phyloP scores from a whole-genome alignment of 331 rosid genomes.

The Acacia pycnantha region DNA sequence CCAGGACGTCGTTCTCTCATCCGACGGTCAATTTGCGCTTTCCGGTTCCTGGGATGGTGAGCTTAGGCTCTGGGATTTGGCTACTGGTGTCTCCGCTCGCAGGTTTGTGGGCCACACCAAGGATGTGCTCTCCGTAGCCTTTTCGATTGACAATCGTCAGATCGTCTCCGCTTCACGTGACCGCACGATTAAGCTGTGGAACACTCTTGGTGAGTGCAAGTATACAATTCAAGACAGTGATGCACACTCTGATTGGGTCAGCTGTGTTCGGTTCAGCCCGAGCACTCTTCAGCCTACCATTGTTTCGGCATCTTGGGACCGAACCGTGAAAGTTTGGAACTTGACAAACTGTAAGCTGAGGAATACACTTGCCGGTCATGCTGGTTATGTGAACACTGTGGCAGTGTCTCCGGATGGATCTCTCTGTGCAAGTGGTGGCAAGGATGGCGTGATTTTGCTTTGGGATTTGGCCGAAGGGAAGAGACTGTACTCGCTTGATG shows the following conservation, averaged over 20 bases:
- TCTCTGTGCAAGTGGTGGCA: conserved; percentile 90
- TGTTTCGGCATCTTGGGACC: conserved; percentile 93
- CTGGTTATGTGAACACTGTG: conserved; percentile 89
- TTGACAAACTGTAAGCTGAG: conserved; percentile 80
- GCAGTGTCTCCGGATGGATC: conserved; percentile 97
- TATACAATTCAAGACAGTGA: conserved; percentile 83
- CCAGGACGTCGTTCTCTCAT: conserved; percentile 90
- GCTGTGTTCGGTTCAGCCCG: conserved; percentile 89
- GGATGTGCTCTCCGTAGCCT: conserved; percentile 91
- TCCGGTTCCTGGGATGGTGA: conserved; percentile 99
- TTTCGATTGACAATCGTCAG: conserved; percentile 97
- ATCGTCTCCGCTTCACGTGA: conserved; percentile 97
- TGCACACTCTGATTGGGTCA: conserved; percentile 85
- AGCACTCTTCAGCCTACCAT: conserved; percentile 74
- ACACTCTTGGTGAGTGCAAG: conserved; percentile 96
- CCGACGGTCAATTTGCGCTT: conserved; percentile 96
- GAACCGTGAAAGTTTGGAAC: conserved; percentile 88
- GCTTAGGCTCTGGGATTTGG: conserved; percentile 94
- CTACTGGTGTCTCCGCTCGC: conserved; percentile 80
- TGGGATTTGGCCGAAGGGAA: conserved; percentile 99
- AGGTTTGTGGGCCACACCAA: conserved; percentile 93
- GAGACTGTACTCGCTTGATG: conserved; percentile 76
- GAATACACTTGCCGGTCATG: conserved; percentile 69
- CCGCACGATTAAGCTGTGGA: conserved; percentile 98
- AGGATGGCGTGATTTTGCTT: conserved; percentile 77